Evolutionary conservation across 257 asterid species (phyloP).

Genomic region (Nicotiana noctiflora): DNA sequence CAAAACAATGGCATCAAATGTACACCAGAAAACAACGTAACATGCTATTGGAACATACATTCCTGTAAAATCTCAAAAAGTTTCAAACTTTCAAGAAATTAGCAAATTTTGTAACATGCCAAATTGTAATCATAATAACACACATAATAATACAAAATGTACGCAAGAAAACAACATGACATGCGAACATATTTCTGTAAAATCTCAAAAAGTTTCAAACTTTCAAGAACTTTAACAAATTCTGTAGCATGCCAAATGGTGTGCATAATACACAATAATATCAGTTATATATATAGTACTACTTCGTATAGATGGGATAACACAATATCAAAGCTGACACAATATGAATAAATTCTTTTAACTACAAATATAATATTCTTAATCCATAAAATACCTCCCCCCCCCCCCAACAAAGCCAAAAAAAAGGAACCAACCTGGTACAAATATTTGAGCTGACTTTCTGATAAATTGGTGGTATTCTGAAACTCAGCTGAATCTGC

Average conservation of each 20-base stretch:
- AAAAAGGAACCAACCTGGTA: conserved; percentile 44
- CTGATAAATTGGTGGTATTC: conserved; percentile 38
- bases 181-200: neutral
- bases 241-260: neutral
- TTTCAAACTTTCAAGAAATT: neutral
- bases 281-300: neutral
- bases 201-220: neutral
- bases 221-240: neutral
- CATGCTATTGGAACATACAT: neutral
- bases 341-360: neutral
- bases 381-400: neutral
- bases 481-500: conserved; percentile 31
- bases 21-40: neutral
- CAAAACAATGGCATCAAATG: neutral
- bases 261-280: neutral
- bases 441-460: conserved; percentile 49
- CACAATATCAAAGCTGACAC: neutral
- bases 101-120: neutral
- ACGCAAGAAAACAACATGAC: neutral
- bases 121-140: neutral
- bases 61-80: neutral
- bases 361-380: neutral
- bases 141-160: neutral
- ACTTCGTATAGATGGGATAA: neutral
- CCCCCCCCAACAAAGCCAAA: too few relatives aligned